phyloP scores from a whole-genome alignment of 2,329 filamentous ascomycete species.

The Chrysosphaeria jannelii region DNA sequence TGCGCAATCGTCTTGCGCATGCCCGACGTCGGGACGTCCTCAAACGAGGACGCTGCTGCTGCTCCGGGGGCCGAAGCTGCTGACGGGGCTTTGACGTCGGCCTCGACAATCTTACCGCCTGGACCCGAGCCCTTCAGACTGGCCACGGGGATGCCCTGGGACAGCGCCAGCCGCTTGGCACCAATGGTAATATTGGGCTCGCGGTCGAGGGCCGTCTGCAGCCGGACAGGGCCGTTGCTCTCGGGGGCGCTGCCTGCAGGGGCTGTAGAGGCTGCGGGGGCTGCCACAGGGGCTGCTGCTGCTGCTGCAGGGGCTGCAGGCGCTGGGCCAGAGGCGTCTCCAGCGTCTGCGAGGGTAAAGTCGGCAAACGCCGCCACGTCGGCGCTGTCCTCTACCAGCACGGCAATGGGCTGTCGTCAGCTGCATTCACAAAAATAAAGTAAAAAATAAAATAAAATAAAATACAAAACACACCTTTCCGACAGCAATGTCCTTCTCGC shows the following conservation, averaged over 20 bases:
- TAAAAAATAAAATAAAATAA: neutral
- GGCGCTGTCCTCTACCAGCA: conserved; percentile 72
- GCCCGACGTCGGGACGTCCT: conserved; percentile 56
- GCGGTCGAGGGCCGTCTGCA: conserved; percentile 64
- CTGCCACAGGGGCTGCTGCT: conserved; percentile 15
- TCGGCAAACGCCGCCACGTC: conserved; percentile 70
- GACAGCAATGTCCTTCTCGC: conserved; percentile 78
- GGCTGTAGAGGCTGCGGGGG: conserved; percentile 6
- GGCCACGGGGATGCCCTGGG: conserved; percentile 41
- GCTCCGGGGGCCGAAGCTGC: conserved; percentile 13
- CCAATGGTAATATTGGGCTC: conserved; percentile 41
- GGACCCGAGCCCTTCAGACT: conserved; percentile 65
- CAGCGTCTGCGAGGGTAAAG: conserved; percentile 72
- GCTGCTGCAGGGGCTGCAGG: conserved; percentile 36
- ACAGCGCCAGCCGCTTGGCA: conserved; percentile 55
- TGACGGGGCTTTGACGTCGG: conserved; percentile 51
- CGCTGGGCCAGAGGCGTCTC: conserved; percentile 35
- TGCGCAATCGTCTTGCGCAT: conserved; percentile 97
- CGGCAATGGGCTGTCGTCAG: conserved; percentile 59
- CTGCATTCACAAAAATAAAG: conserved; percentile 1
- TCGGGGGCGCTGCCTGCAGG: conserved; percentile 26
- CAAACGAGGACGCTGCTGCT: conserved; percentile 32
- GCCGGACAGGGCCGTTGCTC: conserved; percentile 32
- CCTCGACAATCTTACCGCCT: conserved; percentile 64
- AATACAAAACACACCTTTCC: conserved; percentile 47